A percentile compares a stretch with the other conserved stretches of the same genome.
Evolutionary conservation across 495 filamentous ascomycete genomes (phyloP).

Genomic region (Filosporella fistucella): DNA sequence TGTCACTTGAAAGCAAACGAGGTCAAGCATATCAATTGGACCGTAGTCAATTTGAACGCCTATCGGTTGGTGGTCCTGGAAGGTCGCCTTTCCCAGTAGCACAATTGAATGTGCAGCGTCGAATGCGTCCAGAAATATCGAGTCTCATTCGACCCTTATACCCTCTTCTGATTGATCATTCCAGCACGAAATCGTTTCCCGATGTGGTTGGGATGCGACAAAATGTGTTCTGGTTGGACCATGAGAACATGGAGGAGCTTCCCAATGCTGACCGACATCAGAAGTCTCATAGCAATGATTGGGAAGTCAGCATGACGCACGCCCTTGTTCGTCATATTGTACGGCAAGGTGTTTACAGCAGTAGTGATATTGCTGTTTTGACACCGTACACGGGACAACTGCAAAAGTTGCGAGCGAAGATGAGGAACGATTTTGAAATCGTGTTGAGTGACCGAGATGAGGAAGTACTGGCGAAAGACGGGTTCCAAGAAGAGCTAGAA

Average conservation of each 20-base stretch:
- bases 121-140: constrained; percentile 70
- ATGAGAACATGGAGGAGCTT: constrained; percentile 49
- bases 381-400: constrained; percentile 90
- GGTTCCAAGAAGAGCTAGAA: constrained; percentile 22
- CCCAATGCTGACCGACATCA: constrained; percentile 29
- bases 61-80: constrained; percentile 19
- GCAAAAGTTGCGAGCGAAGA: constrained; percentile 45
- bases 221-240: constrained; percentile 73
- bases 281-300: constrained; percentile 49
- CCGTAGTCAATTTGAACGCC: constrained; percentile 42
- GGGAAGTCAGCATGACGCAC: constrained; percentile 61
- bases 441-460: constrained; percentile 64
- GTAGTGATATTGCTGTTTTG: constrained; percentile 69
- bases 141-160: constrained; percentile 58
- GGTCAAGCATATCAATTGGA: constrained; percentile 34
- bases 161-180: constrained; percentile 62
- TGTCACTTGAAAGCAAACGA: constrained; percentile 20
- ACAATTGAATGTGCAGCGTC: constrained; percentile 60
- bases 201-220: constrained; percentile 76
- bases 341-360: constrained; percentile 58
- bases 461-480: constrained; percentile 51
- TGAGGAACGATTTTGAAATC: constrained; percentile 52
- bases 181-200: constrained; percentile 49
- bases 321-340: constrained; percentile 68
- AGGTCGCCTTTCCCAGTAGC: constrained; percentile 27